Conservation (phyloP, 2,329 filamentous ascomycete species). For the Talaromyces sp. region DNA sequence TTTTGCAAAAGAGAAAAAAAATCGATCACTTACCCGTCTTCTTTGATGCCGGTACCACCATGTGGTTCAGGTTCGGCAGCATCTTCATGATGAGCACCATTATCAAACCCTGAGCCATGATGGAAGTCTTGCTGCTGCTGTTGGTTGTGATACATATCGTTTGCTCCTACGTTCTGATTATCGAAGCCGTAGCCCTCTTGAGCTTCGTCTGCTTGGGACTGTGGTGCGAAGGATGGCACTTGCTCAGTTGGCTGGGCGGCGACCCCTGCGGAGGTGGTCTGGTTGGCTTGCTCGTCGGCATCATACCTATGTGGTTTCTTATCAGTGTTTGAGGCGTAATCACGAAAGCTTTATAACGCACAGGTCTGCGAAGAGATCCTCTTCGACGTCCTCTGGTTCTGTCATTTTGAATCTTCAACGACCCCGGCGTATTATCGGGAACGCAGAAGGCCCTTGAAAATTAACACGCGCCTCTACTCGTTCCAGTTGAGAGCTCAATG, state of each 20-base stretch:
- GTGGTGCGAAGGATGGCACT: constrained; percentile 22
- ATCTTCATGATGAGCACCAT: constrained; percentile 21
- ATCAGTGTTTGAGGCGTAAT: constrained; percentile 9
- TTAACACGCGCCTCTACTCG: neutral
- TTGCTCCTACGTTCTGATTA: constrained; percentile 17
- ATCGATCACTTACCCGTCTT: constrained; percentile 73
- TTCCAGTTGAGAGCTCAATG: neutral
- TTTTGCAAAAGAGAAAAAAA: constrained; percentile 6
- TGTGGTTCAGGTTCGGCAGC: constrained; percentile 19
- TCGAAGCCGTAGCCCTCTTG: constrained; percentile 1
- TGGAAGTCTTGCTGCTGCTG: constrained; percentile 22
- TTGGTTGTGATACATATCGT: constrained; percentile 28
- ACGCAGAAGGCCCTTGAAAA: neutral
- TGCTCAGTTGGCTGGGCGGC: constrained; percentile 34
- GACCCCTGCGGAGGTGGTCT: constrained; percentile 22
- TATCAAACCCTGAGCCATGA: constrained; percentile 18
- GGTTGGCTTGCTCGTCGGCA: constrained; percentile 51
- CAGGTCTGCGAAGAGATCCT: constrained; percentile 95
- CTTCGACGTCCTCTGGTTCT: constrained; percentile 76
- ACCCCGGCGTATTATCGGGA: neutral
- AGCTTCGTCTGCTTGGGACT: constrained; percentile 1
- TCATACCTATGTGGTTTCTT: constrained; percentile 52
- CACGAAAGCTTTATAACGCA: constrained; percentile 44
- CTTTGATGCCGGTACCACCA: constrained; percentile 57
- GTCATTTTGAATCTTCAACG: constrained; percentile 53